These are phyloP conservation scores for Litsea cubeba DNA, from an alignment of 164 flowering plant genomes.

Conservation along the genomic window DNA sequence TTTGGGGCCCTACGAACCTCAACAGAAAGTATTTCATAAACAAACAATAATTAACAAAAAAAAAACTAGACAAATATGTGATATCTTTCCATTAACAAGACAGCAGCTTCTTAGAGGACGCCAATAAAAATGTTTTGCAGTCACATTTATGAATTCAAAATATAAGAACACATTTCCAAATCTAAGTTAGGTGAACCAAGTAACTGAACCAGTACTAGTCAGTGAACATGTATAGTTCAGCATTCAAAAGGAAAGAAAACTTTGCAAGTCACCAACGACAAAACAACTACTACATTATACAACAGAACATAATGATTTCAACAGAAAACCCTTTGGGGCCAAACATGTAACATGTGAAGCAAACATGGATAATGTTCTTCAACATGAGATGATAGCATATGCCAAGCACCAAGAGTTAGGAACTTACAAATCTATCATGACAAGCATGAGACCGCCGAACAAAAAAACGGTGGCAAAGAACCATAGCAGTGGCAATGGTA, in stretches of 20 bases:
- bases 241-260: neutral
- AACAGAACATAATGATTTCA: too few relatives aligned
- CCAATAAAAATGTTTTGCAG: neutral
- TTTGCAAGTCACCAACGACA: neutral
- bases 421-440: slow-evolving; percentile 94
- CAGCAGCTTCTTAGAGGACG: neutral
- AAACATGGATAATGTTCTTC: too few relatives aligned
- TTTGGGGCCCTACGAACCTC: too few relatives aligned
- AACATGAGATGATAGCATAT: neutral
- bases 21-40: too few relatives aligned
- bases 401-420: neutral
- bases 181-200: neutral
- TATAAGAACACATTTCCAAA: neutral
- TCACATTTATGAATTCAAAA: neutral
- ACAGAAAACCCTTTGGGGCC: too few relatives aligned
- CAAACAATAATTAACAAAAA: too few relatives aligned
- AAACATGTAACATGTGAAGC: too few relatives aligned
- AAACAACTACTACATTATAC: neutral
- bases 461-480: slow-evolving; percentile 95
- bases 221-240: neutral
- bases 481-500: slow-evolving; percentile 92
- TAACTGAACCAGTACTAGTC: neutral
- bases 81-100: too few relatives aligned
- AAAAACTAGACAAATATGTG: too few relatives aligned
- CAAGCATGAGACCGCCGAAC: slow-evolving; percentile 88